Percentiles rank a stretch among this genome's conserved stretches.
These are phyloP conservation scores for Triglochin maritima DNA, from an alignment of 106 monocot genomes.

Conservation along the genomic window DNA sequence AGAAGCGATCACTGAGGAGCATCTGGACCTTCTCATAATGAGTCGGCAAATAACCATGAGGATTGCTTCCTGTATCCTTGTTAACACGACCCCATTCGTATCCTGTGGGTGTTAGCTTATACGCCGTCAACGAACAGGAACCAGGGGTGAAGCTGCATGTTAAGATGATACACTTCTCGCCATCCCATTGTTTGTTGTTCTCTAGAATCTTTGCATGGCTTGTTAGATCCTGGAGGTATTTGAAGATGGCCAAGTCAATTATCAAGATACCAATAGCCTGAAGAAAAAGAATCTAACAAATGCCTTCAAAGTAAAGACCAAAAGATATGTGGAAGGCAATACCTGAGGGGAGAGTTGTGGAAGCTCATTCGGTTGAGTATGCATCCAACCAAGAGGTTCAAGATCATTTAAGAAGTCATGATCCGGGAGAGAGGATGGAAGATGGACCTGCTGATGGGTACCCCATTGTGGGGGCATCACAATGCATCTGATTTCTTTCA, in stretches of 20 bases:
- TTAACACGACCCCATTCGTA: conserved; percentile 98
- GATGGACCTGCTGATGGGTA: conserved; percentile 88
- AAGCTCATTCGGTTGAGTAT: conserved; percentile 95
- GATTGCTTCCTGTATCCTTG: conserved; percentile 99
- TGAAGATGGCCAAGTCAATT: neutral
- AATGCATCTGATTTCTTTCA: conserved; percentile 96
- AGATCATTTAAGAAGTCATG: conserved; percentile 97
- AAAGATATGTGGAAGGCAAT: neutral
- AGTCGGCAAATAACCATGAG: conserved; percentile 94
- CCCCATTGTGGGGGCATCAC: conserved; percentile 93
- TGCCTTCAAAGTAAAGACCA: neutral
- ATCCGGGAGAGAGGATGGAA: conserved; percentile 93
- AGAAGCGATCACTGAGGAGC: conserved; percentile 98
- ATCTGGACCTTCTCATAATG: conserved; percentile 99
- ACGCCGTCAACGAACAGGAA: conserved; percentile 94
- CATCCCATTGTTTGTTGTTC: conserved; percentile 98
- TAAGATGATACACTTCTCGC: conserved; percentile 91
- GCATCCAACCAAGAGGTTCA: conserved; percentile 99
- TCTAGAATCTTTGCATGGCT: conserved; percentile 79
- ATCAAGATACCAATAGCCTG: neutral
- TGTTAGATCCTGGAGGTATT: conserved; percentile 67
- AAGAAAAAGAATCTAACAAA: too few relatives aligned
- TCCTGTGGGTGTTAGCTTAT: conserved; percentile 91
- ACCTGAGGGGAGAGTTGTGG: conserved; percentile 98
- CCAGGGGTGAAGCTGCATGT: conserved; percentile 99